phyloP scores from a whole-genome alignment of 2,329 filamentous ascomycete genomes.

The Talaromyces sp. region DNA sequence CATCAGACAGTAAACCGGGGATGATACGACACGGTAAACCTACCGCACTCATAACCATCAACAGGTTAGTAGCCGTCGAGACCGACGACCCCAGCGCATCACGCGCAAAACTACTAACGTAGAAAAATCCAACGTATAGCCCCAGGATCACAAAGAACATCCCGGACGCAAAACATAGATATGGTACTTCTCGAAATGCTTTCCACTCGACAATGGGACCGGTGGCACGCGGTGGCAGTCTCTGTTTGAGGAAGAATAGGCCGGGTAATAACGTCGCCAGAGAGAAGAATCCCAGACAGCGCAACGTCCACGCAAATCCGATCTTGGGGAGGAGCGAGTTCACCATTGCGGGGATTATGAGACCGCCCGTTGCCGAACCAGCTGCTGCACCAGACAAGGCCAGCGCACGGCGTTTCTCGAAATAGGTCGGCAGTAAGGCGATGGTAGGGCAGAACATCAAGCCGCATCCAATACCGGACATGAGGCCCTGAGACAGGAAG shows the following conservation, averaged over 20 bases:
- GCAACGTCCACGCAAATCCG: conserved; percentile 18
- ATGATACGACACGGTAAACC: conserved; percentile 57
- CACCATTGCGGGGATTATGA: conserved; percentile 47
- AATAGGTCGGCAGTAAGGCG: conserved; percentile 43
- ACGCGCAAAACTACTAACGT: conserved; percentile 21
- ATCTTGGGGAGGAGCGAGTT: conserved; percentile 42
- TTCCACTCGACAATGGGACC: conserved; percentile 13
- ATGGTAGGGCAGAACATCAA: conserved; percentile 42
- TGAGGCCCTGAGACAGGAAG: conserved; percentile 46
- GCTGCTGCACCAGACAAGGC: conserved; percentile 39
- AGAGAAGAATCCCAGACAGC: conserved; percentile 16
- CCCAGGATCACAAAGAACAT: conserved; percentile 17
- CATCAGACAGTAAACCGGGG: conserved; percentile 41
- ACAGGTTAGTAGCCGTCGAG: conserved; percentile 54
- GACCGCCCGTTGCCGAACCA: conserved; percentile 42
- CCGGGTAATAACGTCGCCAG: conserved; percentile 14
- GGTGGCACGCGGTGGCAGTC: conserved; percentile 10
- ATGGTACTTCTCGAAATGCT: conserved; percentile 15
- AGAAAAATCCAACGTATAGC: conserved; percentile 17
- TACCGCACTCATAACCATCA: conserved; percentile 64
- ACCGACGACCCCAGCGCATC: conserved; percentile 41
- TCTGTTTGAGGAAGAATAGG: conserved; percentile 10
- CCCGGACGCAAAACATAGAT: conserved; percentile 12
- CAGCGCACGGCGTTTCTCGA: conserved; percentile 36
- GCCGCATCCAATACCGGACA: conserved; percentile 43